phyloP scores from a whole-genome alignment of 148 eudicot genomes.

The Linanthus parryae region DNA sequence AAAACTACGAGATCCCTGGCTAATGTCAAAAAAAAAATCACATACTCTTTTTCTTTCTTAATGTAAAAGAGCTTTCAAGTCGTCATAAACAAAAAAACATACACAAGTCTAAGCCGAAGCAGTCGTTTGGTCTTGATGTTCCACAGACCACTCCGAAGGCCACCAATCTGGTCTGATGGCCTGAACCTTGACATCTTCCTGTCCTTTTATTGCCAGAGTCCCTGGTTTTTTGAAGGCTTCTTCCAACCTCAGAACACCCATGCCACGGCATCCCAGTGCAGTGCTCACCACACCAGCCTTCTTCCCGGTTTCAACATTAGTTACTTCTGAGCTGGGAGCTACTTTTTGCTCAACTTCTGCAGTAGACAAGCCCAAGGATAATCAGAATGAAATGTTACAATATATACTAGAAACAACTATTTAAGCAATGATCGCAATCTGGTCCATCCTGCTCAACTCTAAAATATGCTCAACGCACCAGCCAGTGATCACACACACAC shows the following conservation, averaged over 20 bases:
- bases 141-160: slow-evolving; percentile 72
- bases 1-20: not conserved
- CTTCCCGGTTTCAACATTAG: slow-evolving; percentile 43
- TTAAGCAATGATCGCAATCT: too few relatives aligned
- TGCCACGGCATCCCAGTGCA: slow-evolving; percentile 76
- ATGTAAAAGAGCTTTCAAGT: not conserved
- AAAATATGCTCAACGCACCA: too few relatives aligned
- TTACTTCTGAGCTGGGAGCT: slow-evolving; percentile 56
- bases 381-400: too few relatives aligned
- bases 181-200: slow-evolving; percentile 56
- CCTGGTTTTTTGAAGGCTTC: slow-evolving; percentile 54
- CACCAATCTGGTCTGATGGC: slow-evolving; percentile 79
- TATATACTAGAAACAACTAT: too few relatives aligned
- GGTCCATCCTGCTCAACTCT: too few relatives aligned
- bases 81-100: not conserved
- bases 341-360: slow-evolving; percentile 72
- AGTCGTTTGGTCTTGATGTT: slow-evolving; percentile 33
- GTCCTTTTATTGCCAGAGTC: slow-evolving; percentile 48
- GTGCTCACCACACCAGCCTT: slow-evolving; percentile 68
- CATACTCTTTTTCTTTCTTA: not conserved
- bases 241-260: slow-evolving; percentile 72
- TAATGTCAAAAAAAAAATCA: not conserved
- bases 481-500: not conserved
- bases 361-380: too few relatives aligned
- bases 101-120: slow-evolving; percentile 19